A percentile compares a stretch with the other conserved stretches of the same genome.
phyloP scores from a whole-genome alignment of 805 yeast genomes.

The Wickerhamomyces ciferrii region DNA sequence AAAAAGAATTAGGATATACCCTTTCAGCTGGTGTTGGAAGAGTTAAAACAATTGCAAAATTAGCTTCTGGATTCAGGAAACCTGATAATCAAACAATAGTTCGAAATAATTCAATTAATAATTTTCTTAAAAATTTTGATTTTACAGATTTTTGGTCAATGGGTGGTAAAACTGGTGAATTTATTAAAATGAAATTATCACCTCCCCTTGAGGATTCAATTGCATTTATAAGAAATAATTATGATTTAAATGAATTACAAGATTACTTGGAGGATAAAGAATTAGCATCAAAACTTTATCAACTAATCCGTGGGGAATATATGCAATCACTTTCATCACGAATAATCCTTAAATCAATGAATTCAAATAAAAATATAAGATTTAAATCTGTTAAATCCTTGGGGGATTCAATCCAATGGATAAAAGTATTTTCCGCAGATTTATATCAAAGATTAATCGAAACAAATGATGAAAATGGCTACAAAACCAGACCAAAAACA shows the following conservation, averaged over 20 bases:
- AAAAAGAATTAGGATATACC: slow-evolving; percentile 61
- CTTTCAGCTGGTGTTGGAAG: slow-evolving; percentile 87
- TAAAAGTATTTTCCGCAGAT: slow-evolving; percentile 79
- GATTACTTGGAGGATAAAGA: slow-evolving; percentile 36
- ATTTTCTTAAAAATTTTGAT: slow-evolving; percentile 56
- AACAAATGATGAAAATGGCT: slow-evolving; percentile 54
- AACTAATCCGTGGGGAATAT: slow-evolving; percentile 60
- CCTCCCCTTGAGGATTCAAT: slow-evolving; percentile 45
- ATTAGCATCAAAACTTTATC: slow-evolving; percentile 50
- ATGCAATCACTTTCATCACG: slow-evolving; percentile 54
- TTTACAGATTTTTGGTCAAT: slow-evolving; percentile 79
- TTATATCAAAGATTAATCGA: slow-evolving; percentile 66
- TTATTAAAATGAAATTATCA: slow-evolving; percentile 42
- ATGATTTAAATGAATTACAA: slow-evolving; percentile 33
- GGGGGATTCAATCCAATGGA: slow-evolving; percentile 63
- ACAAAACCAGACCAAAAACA: slow-evolving; percentile 40
- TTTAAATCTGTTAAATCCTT: slow-evolving; percentile 47
- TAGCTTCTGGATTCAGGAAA: slow-evolving; percentile 80
- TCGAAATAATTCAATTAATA: slow-evolving; percentile 37
- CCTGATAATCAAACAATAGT: slow-evolving; percentile 86
- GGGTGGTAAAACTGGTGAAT: slow-evolving; percentile 85
- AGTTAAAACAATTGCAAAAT: slow-evolving; percentile 74
- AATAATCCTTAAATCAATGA: slow-evolving; percentile 77
- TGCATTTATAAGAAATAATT: slow-evolving; percentile 44
- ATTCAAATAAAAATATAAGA: slow-evolving; percentile 77